Percentiles rank a stretch among this genome's conserved stretches.
phyloP scores from a whole-genome alignment of 768 basidiomycete genomes.

The Auricularia auricula-judae region DNA sequence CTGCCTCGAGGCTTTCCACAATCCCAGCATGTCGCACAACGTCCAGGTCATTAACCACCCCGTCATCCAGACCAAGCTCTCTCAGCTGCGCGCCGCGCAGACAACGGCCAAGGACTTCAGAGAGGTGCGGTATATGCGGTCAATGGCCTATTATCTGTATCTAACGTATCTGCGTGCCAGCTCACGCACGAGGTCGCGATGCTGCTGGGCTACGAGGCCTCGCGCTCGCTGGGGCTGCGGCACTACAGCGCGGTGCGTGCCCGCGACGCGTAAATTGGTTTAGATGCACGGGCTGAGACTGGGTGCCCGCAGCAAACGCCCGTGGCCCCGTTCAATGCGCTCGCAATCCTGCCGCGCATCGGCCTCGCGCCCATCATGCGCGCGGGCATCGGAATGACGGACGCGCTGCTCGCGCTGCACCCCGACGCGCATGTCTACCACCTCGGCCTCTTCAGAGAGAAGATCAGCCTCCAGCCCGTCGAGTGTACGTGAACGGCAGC shows the following conservation, averaged over 20 bases:
- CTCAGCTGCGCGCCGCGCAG: slow-evolving; percentile 50
- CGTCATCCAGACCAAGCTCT: slow-evolving; percentile 60
- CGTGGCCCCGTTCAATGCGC: slow-evolving; percentile 68
- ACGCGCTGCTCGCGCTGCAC: slow-evolving; percentile 75
- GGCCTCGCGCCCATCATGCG: slow-evolving; percentile 87
- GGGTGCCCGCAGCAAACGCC: slow-evolving; percentile 52
- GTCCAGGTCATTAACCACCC: slow-evolving; percentile 52
- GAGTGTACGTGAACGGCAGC: slow-evolving; percentile 46
- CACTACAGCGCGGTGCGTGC: slow-evolving; percentile 51
- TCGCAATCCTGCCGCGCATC: slow-evolving; percentile 60
- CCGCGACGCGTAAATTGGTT: background rate
- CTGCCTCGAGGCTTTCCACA: background rate
- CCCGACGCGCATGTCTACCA: slow-evolving; percentile 87
- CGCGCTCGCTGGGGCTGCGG: slow-evolving; percentile 51
- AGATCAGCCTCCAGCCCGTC: slow-evolving; percentile 77
- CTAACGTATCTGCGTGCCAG: slow-evolving; percentile 25
- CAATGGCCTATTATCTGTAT: background rate
- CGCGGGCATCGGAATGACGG: slow-evolving; percentile 89
- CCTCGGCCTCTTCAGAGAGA: slow-evolving; percentile 82
- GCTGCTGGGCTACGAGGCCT: slow-evolving; percentile 77
- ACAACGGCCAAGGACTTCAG: slow-evolving; percentile 69
- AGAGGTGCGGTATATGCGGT: slow-evolving; percentile 34
- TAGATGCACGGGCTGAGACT: slow-evolving; percentile 2
- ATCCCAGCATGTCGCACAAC: background rate
- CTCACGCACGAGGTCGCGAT: slow-evolving; percentile 65